phyloP scores from a whole-genome alignment of 148 eudicot genomes.

The Euryodendron excelsum region DNA sequence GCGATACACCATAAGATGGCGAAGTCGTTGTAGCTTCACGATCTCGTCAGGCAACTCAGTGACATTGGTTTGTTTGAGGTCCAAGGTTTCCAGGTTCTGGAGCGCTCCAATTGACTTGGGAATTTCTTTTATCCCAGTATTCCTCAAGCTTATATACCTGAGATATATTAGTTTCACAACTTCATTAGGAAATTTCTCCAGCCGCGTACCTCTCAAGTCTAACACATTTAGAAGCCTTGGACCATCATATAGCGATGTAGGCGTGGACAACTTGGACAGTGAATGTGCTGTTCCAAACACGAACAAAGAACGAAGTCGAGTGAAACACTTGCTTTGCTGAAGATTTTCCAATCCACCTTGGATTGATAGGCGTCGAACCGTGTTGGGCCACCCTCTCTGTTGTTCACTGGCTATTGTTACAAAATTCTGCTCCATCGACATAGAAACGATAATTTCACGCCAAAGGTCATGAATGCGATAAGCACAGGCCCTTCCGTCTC shows the following conservation, averaged over 20 bases:
- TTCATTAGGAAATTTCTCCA: conserved; percentile 2
- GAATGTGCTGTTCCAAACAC: too few species aligned
- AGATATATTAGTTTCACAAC: conserved; percentile 2
- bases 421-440: too few species aligned
- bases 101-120: conserved; percentile 15
- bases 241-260: neutral
- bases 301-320: too few species aligned
- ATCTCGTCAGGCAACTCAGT: conserved; percentile 27
- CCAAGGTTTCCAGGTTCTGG: conserved; percentile 11
- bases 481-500: too few species aligned
- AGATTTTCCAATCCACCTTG: too few species aligned
- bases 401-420: too few species aligned
- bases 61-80: too few species aligned
- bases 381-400: neutral
- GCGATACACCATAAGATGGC: conserved; percentile 8
- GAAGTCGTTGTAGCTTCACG: conserved; percentile 19
- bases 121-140: neutral
- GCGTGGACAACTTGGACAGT: too few species aligned
- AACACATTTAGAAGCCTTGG: conserved; percentile 6
- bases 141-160: neutral
- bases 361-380: too few species aligned
- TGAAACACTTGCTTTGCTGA: too few species aligned
- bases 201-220: neutral
- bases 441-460: too few species aligned
- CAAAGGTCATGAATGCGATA: too few species aligned